These are phyloP conservation scores for Colletotrichum eleusines DNA, from an alignment of 2,329 filamentous ascomycete genomes.

Conservation along the genomic window DNA sequence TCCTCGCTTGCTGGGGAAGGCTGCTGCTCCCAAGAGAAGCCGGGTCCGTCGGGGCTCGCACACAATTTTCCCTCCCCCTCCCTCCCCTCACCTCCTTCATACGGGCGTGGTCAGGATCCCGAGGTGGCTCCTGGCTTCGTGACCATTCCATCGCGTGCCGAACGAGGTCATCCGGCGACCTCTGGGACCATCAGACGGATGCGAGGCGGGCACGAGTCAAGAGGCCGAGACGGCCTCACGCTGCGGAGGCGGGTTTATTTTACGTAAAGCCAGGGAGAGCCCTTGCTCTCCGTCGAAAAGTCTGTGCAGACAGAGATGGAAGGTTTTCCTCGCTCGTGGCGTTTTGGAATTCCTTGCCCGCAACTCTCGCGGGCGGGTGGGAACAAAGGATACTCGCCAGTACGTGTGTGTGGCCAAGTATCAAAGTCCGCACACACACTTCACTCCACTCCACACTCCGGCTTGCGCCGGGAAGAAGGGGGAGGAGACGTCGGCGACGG, in stretches of 20 bases:
- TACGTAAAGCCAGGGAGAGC: constrained; percentile 33
- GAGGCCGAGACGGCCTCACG: not conserved
- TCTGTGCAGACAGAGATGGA: no score
- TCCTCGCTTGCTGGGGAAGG: not conserved
- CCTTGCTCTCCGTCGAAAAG: constrained; percentile 15
- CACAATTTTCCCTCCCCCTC: no score
- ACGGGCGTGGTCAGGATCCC: not conserved
- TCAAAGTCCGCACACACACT: no score
- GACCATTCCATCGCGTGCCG: not conserved
- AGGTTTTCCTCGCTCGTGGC: no score
- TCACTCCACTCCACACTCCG: no score
- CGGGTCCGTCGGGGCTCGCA: not conserved
- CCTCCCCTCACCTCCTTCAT: no score
- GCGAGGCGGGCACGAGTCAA: constrained; percentile 20
- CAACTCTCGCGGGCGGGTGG: not conserved
- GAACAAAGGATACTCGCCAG: no score
- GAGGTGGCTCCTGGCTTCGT: not conserved
- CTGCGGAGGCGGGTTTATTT: constrained; percentile 1
- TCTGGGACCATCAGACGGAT: not conserved
- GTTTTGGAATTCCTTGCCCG: not conserved
- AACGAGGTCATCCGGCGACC: constrained; percentile 17
- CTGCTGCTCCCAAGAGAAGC: constrained; percentile 9
- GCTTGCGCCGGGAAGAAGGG: constrained; percentile 11
- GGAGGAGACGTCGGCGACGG: not conserved
- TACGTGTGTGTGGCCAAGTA: no score